phyloP scores from a whole-genome alignment of 768 basidiomycete species.

The Mycena kentingensis region DNA sequence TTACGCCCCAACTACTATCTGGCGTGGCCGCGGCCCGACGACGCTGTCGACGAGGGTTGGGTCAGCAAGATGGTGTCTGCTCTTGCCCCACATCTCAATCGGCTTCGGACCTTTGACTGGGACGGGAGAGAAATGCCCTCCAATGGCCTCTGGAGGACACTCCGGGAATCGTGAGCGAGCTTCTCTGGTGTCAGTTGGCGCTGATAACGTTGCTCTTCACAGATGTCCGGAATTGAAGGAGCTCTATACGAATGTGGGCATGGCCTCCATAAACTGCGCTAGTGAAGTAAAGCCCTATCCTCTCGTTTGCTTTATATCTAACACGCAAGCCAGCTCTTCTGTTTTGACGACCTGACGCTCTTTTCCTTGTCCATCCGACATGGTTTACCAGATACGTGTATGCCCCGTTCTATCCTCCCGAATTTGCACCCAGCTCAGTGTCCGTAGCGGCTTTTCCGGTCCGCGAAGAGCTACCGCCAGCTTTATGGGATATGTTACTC shows the following conservation, averaged over 20 bases:
- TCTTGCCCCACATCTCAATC: constrained; percentile 35
- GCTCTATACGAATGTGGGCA: constrained; percentile 48
- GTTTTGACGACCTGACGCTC: constrained; percentile 43
- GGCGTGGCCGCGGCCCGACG: constrained; percentile 49
- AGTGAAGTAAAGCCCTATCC: constrained; percentile 29
- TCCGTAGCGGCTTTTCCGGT: constrained; percentile 40
- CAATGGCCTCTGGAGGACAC: constrained; percentile 43
- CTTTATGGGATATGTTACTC: constrained; percentile 52
- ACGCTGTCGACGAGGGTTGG: constrained; percentile 42
- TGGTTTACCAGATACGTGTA: constrained; percentile 43
- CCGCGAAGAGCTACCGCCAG: constrained; percentile 40
- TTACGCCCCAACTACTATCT: constrained; percentile 56
- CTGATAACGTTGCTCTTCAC: constrained; percentile 6
- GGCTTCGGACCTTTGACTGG: constrained; percentile 52
- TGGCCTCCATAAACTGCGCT: constrained; percentile 33
- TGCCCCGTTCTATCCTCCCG: constrained; percentile 7
- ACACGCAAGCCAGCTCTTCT: constrained; percentile 36
- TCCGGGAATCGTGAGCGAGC: constrained; percentile 39
- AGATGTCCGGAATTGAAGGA: constrained; percentile 48
- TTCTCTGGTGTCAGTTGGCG: constrained; percentile 1
- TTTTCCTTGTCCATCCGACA: constrained; percentile 52
- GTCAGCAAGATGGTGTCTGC: constrained; percentile 38
- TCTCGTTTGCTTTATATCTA: background rate
- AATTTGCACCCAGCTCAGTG: constrained; percentile 8
- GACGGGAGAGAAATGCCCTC: constrained; percentile 50